phyloP scores from a whole-genome alignment of 129 eudicot genomes.

The Arctium minus region DNA sequence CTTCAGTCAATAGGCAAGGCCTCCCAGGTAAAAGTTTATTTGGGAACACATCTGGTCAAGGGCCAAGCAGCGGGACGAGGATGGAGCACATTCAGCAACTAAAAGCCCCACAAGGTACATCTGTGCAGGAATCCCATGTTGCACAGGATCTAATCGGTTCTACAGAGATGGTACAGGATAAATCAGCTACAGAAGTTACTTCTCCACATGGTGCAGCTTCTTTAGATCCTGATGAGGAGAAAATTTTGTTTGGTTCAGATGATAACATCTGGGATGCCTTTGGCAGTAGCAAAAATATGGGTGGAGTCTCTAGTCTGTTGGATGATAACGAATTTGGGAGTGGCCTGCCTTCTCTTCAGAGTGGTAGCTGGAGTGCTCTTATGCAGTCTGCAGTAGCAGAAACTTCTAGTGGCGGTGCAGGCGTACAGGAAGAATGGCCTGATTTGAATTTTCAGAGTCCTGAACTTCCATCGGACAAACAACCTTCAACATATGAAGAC shows the following conservation, averaged over 20 bases:
- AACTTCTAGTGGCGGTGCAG: constrained; percentile 58
- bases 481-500: constrained; percentile 26
- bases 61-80: constrained; percentile 34
- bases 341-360: constrained; percentile 70
- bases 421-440: constrained; percentile 59
- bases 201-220: constrained; percentile 44
- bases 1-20: constrained; percentile 27
- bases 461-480: constrained; percentile 29
- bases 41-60: constrained; percentile 50
- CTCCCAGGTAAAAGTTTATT: constrained; percentile 44
- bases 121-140: constrained; percentile 35
- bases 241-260: constrained; percentile 84
- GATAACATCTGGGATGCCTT: constrained; percentile 90
- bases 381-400: constrained; percentile 99
- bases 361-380: constrained; percentile 98
- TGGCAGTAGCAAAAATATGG: constrained; percentile 43
- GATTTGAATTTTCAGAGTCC: constrained; percentile 46
- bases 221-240: constrained; percentile 83
- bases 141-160: constrained; percentile 28
- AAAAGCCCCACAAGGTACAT: constrained; percentile 33
- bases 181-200: constrained; percentile 22
- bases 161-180: constrained; percentile 35
- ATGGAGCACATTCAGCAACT: constrained; percentile 41
- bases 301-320: constrained; percentile 35
- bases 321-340: constrained; percentile 44